phyloP scores from a whole-genome alignment of 345 rosid genomes.

The Lepidium africanum region DNA sequence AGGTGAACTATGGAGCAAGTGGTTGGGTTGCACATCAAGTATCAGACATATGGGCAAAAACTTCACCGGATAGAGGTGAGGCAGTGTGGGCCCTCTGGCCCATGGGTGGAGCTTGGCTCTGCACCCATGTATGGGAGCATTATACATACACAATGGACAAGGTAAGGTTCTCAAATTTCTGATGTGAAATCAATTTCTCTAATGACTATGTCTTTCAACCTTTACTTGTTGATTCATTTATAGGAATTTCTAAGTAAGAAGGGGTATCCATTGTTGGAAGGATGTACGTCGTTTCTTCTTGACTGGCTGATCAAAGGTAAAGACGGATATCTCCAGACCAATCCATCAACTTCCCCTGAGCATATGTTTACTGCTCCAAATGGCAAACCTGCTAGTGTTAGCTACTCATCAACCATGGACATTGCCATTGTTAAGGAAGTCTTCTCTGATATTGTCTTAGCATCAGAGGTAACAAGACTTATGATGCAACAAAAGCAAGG shows the following conservation, averaged over 20 bases:
- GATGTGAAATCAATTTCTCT: background rate
- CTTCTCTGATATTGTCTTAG: constrained; percentile 58
- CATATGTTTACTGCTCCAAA: constrained; percentile 73
- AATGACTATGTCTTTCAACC: background rate
- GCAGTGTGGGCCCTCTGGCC: constrained; percentile 91
- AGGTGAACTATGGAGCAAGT: constrained; percentile 79
- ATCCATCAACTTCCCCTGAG: constrained; percentile 97
- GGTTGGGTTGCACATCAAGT: constrained; percentile 96
- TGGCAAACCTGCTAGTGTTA: constrained; percentile 74
- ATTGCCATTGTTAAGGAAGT: constrained; percentile 74
- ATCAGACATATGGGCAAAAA: constrained; percentile 89
- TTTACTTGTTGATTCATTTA: constrained; percentile 4
- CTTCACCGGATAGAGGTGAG: constrained; percentile 69
- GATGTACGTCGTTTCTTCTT: constrained; percentile 64
- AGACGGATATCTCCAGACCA: constrained; percentile 72
- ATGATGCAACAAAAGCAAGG: background rate
- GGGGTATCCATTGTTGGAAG: constrained; percentile 85
- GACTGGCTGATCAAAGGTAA: constrained; percentile 88
- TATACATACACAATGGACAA: constrained; percentile 71
- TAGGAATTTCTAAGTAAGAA: constrained; percentile 73
- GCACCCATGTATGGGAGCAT: constrained; percentile 95
- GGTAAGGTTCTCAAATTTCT: constrained; percentile 35
- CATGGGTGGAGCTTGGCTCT: constrained; percentile 99
- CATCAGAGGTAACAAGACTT: constrained; percentile 62
- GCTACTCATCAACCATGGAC: constrained; percentile 98